These are phyloP conservation scores for Botrytis aclada DNA, from an alignment of 2,329 filamentous ascomycete species.

Conservation along the genomic window DNA sequence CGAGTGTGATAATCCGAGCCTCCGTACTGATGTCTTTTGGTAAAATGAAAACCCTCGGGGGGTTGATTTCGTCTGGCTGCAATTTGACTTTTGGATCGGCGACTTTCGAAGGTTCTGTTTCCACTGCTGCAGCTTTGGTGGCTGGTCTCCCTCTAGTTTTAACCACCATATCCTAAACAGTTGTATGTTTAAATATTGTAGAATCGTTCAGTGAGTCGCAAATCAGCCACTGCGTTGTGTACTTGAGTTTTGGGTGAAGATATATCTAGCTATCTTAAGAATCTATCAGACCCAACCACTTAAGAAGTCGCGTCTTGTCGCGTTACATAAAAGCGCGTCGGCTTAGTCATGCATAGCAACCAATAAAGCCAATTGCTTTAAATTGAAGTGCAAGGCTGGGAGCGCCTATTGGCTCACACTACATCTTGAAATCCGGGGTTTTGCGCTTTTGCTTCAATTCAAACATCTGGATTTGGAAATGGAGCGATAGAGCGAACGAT, in stretches of 20 bases:
- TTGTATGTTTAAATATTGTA: background rate
- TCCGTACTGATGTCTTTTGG: conserved; percentile 53
- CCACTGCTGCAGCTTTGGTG: conserved; percentile 25
- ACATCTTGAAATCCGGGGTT: conserved; percentile 13
- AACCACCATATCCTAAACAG: conserved; percentile 23
- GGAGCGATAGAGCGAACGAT: background rate
- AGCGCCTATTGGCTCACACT: background rate
- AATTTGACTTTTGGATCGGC: conserved; percentile 35
- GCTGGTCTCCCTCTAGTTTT: conserved; percentile 34
- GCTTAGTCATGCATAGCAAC: conserved; percentile 1
- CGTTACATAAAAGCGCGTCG: background rate
- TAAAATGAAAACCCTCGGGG: conserved; percentile 58
- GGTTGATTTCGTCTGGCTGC: conserved; percentile 39
- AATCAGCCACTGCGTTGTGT: background rate
- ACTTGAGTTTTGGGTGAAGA: background rate
- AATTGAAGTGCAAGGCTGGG: conserved; percentile 11
- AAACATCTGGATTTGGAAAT: conserved; percentile 7
- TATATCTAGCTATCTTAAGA: background rate
- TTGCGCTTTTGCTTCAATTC: background rate
- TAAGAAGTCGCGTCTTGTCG: conserved; percentile 13
- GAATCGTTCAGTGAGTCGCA: background rate
- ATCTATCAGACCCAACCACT: background rate
- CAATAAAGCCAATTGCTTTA: background rate
- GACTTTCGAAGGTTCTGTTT: conserved; percentile 29
- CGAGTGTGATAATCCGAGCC: conserved; percentile 57